Evolutionary conservation across 805 yeast genomes (phyloP).

Genomic region (Candida saitoana): DNA sequence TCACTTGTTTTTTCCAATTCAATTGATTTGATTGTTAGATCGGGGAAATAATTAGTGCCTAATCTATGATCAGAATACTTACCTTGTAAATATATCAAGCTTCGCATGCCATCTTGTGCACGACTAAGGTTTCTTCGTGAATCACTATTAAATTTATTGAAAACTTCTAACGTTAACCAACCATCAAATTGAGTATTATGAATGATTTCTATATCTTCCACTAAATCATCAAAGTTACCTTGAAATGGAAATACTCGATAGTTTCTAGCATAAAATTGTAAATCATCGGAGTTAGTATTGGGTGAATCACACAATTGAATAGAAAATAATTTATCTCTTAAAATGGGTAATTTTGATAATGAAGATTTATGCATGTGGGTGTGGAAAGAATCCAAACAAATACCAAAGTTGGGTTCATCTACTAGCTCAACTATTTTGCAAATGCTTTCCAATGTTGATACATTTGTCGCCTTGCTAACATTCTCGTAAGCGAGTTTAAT

Average conservation of each 20-base stretch:
- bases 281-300: constrained; percentile 8
- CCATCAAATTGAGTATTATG: constrained; percentile 10
- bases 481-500: constrained; percentile 24
- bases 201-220: constrained; percentile 5
- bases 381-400: constrained; percentile 26
- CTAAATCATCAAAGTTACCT: constrained; percentile 11
- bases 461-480: constrained; percentile 21
- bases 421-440: constrained; percentile 16
- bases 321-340: constrained; percentile 17
- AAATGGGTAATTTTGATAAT: constrained; percentile 4
- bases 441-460: constrained; percentile 13
- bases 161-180: constrained; percentile 14
- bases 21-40: not conserved
- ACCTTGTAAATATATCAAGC: constrained; percentile 11
- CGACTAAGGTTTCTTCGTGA: constrained; percentile 3
- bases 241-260: constrained; percentile 12
- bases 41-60: constrained; percentile 1
- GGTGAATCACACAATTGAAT: constrained; percentile 24
- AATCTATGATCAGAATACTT: not conserved
- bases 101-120: constrained; percentile 14
- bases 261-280: constrained; percentile 11
- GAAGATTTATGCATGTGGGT: constrained; percentile 8
- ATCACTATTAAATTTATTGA: constrained; percentile 11
- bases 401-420: constrained; percentile 20
- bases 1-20: not conserved